Conservation (phyloP, 2,329 filamentous ascomycete genomes). For the Trichoderma semiorbis region DNA sequence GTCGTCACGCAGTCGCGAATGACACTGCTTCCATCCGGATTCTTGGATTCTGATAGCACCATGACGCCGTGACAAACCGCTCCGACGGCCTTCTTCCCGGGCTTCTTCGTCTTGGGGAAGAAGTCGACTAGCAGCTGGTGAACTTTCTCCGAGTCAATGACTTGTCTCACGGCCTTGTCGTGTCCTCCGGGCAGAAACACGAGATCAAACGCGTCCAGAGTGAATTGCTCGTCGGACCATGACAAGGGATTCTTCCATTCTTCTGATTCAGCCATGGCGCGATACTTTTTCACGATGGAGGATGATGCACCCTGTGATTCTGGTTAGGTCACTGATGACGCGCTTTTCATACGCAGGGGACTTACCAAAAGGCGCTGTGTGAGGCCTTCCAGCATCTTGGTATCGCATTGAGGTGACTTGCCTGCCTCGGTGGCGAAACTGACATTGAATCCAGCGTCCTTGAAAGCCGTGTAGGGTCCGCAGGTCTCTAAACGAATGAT, state of each 20-base stretch:
- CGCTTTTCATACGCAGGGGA: neutral
- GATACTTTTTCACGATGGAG: slow-evolving; percentile 40
- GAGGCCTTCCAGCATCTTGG: slow-evolving; percentile 46
- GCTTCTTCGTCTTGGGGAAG: slow-evolving; percentile 46
- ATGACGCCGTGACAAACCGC: slow-evolving; percentile 54
- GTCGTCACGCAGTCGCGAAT: slow-evolving; percentile 47
- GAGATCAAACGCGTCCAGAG: slow-evolving; percentile 44
- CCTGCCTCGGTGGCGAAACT: slow-evolving; percentile 50
- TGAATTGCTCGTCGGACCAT: slow-evolving; percentile 44
- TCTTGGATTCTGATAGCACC: slow-evolving; percentile 43
- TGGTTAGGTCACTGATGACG: neutral
- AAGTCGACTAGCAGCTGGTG: slow-evolving; percentile 44
- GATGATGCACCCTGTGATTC: slow-evolving; percentile 41
- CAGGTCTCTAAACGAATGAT: slow-evolving; percentile 41
- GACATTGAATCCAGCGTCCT: slow-evolving; percentile 45
- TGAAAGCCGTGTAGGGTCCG: slow-evolving; percentile 47
- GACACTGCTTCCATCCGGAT: slow-evolving; percentile 42
- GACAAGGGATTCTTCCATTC: slow-evolving; percentile 42
- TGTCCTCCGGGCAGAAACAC: slow-evolving; percentile 52
- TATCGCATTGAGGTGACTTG: slow-evolving; percentile 45
- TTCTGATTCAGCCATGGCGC: slow-evolving; percentile 39
- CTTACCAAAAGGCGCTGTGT: slow-evolving; percentile 48
- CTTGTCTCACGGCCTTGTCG: slow-evolving; percentile 48
- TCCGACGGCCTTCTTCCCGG: slow-evolving; percentile 41
- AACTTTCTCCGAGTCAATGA: slow-evolving; percentile 46